Evolutionary conservation across 164 flowering plant species (phyloP).

Genomic region (Malania oleifera): DNA sequence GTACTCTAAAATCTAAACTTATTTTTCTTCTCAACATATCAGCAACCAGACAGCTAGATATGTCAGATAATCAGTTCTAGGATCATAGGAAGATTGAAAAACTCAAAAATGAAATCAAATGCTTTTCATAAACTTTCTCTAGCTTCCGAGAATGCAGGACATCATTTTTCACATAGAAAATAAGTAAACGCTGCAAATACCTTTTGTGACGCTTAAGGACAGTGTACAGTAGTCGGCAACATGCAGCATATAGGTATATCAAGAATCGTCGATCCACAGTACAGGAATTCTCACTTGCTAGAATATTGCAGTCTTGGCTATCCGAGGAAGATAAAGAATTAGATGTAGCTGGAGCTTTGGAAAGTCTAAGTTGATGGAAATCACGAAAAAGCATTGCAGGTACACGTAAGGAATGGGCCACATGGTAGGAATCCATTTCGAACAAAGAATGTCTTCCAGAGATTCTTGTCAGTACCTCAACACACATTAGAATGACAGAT

Average conservation of each 20-base stretch:
- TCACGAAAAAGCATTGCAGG: slow-evolving; percentile 65
- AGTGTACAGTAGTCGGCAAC: slow-evolving; percentile 68
- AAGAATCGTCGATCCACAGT: slow-evolving; percentile 47
- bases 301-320: slow-evolving; percentile 7
- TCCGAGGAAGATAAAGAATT: slow-evolving; percentile 11
- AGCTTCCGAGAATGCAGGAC: too few species aligned
- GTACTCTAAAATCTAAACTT: too few species aligned
- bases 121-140: too few species aligned
- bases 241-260: slow-evolving; percentile 59
- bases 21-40: too few species aligned
- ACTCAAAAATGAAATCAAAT: too few species aligned
- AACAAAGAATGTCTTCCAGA: slow-evolving; percentile 56
- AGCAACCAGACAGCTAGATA: too few species aligned
- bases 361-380: slow-evolving; percentile 31
- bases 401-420: slow-evolving; percentile 51
- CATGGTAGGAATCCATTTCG: slow-evolving; percentile 52
- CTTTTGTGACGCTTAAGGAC: slow-evolving; percentile 71
- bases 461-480: slow-evolving; percentile 64
- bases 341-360: slow-evolving; percentile 14
- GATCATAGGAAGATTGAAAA: too few species aligned
- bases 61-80: too few species aligned
- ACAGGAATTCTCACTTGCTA: slow-evolving; percentile 11
- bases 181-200: slow-evolving; percentile 23
- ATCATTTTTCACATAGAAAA: too few species aligned
- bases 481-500: slow-evolving; percentile 76